phyloP scores from a whole-genome alignment of 1,284 basidiomycete genomes.

The Meira nashicola region DNA sequence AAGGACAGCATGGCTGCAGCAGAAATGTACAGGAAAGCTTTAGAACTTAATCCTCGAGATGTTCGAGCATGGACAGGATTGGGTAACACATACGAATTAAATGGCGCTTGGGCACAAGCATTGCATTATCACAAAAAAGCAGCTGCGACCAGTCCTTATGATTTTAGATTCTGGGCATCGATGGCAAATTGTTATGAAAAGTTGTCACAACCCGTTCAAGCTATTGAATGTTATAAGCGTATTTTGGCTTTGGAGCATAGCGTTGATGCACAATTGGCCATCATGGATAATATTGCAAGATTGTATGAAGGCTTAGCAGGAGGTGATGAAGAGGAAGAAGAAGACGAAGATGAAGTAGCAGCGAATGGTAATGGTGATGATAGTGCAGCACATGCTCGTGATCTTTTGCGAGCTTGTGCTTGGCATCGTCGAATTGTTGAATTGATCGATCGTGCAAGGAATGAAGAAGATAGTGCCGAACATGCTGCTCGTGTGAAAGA shows the following conservation, averaged over 20 bases:
- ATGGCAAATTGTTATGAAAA: constrained; percentile 91
- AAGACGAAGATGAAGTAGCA: constrained; percentile 29
- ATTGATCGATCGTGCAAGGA: constrained; percentile 26
- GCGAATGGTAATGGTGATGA: constrained; percentile 12
- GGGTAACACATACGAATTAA: constrained; percentile 91
- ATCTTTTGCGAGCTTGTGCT: neutral
- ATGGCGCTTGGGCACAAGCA: constrained; percentile 94
- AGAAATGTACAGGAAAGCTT: constrained; percentile 89
- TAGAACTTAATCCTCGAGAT: constrained; percentile 93
- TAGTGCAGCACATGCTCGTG: neutral
- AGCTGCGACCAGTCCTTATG: constrained; percentile 83
- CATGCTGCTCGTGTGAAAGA: neutral
- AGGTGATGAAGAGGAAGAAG: constrained; percentile 23
- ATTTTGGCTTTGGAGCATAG: constrained; percentile 20
- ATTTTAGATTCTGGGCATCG: constrained; percentile 91
- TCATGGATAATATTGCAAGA: constrained; percentile 43
- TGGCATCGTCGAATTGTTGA: constrained; percentile 49
- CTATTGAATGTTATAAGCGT: constrained; percentile 48
- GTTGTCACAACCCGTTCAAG: constrained; percentile 57
- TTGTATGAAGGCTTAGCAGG: constrained; percentile 41
- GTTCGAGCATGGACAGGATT: constrained; percentile 91
- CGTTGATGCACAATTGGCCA: constrained; percentile 22
- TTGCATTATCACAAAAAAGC: constrained; percentile 95
- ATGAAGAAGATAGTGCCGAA: constrained; percentile 2
- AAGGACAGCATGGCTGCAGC: constrained; percentile 98